A percentile compares a stretch with the other conserved stretches of the same genome.
Evolutionary conservation across 495 filamentous ascomycete species (phyloP).

Genomic region (Aspergillus heteromorphus): DNA sequence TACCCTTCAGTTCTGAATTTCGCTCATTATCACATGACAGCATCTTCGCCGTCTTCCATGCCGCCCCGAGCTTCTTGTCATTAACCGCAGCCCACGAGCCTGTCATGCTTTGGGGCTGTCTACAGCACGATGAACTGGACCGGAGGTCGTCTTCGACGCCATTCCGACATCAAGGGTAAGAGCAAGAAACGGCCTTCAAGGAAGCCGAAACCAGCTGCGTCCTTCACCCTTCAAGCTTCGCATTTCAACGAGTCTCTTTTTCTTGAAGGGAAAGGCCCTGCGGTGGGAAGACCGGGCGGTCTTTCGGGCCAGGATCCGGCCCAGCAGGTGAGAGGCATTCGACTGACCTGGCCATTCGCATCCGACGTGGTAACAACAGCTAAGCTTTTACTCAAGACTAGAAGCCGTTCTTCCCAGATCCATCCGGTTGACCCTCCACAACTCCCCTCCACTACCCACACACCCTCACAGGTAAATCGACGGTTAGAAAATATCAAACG

Average conservation of each 20-base stretch:
- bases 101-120: background rate
- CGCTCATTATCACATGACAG: background rate
- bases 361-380: background rate
- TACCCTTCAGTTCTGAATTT: background rate
- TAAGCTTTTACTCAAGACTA: background rate
- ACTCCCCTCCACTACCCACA: background rate
- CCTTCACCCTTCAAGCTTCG: background rate
- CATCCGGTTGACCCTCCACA: background rate
- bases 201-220: conserved; percentile 10
- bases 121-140: conserved; percentile 40
- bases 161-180: conserved; percentile 27
- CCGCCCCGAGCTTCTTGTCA: background rate
- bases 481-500: conserved; percentile 25
- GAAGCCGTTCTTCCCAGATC: background rate
- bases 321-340: background rate
- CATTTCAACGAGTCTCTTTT: conserved; percentile 1
- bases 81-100: background rate
- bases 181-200: conserved; percentile 27
- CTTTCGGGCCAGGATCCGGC: background rate
- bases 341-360: too few relatives aligned
- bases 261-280: background rate
- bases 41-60: background rate
- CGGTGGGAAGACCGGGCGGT: background rate
- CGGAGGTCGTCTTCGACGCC: conserved; percentile 38
- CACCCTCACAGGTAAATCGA: background rate